These are phyloP conservation scores for Cystobasidium ongulense DNA, from an alignment of 768 basidiomycete species.

Conservation along the genomic window DNA sequence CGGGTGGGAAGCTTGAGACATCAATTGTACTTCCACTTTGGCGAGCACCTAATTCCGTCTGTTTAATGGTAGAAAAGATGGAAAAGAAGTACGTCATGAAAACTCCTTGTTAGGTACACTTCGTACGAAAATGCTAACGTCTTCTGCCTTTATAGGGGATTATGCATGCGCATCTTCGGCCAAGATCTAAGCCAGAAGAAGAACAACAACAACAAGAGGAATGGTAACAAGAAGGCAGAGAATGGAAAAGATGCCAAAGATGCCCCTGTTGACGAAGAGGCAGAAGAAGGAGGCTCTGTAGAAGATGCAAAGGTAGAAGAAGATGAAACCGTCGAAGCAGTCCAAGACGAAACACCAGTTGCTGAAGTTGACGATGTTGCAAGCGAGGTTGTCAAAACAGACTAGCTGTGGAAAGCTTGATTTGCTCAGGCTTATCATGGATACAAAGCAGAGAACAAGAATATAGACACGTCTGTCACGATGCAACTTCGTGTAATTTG, in stretches of 20 bases:
- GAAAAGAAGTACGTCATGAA: slow-evolving; percentile 66
- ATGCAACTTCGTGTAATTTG: no score
- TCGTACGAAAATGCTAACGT: neutral
- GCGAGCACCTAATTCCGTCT: slow-evolving; percentile 80
- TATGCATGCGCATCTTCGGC: slow-evolving; percentile 30
- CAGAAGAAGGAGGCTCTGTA: neutral
- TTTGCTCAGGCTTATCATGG: no score
- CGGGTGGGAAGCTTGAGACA: slow-evolving; percentile 56
- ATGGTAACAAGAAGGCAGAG: neutral
- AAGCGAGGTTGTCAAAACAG: no score
- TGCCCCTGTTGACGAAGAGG: neutral
- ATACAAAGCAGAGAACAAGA: no score
- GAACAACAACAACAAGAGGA: neutral
- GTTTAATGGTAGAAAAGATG: slow-evolving; percentile 92
- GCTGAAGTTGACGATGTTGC: no score
- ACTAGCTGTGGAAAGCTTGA: no score
- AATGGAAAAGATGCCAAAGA: neutral
- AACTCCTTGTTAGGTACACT: neutral
- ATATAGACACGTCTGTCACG: no score
- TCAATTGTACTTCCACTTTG: slow-evolving; percentile 87
- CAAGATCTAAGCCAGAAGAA: slow-evolving; percentile 28
- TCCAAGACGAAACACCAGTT: neutral
- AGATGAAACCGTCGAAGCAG: neutral
- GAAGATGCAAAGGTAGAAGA: neutral
- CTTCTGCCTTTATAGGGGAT: slow-evolving; percentile 1